Percentiles rank a stretch among this genome's conserved stretches.
phyloP scores from a whole-genome alignment of 495 filamentous ascomycete genomes.

The Tetracladium setigerum region DNA sequence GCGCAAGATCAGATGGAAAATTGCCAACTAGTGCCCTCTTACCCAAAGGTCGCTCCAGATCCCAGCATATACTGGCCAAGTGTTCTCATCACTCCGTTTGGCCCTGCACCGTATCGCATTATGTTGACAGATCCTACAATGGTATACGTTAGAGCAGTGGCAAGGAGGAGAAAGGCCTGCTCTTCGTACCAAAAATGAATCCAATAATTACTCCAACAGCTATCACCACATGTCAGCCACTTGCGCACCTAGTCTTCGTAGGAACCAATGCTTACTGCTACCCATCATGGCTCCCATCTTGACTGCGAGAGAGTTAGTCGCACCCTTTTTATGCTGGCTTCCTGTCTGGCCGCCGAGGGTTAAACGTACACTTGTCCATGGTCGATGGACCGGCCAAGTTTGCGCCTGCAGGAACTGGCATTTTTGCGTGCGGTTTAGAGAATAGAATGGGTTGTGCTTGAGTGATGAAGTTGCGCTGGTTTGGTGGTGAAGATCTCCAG shows the following conservation, averaged over 20 bases:
- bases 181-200: slow-evolving; percentile 79
- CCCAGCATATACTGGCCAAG: slow-evolving; percentile 95
- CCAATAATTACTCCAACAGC: slow-evolving; percentile 94
- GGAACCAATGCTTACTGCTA: slow-evolving; percentile 62
- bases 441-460: background rate
- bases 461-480: background rate
- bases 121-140: slow-evolving; percentile 78
- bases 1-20: slow-evolving; percentile 5
- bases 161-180: background rate
- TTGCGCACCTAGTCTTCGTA: background rate
- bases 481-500: background rate
- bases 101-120: slow-evolving; percentile 85
- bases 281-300: slow-evolving; percentile 99
- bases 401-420: slow-evolving; percentile 61
- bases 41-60: slow-evolving; percentile 97
- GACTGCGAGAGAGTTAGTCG: slow-evolving; percentile 47
- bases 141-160: slow-evolving; percentile 12
- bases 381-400: slow-evolving; percentile 64
- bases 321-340: slow-evolving; percentile 4
- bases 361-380: slow-evolving; percentile 79
- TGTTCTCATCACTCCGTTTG: slow-evolving; percentile 87
- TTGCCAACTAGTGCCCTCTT: slow-evolving; percentile 22
- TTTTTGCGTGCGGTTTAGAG: slow-evolving; percentile 27
- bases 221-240: slow-evolving; percentile 28
- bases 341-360: background rate